Evolutionary conservation across 73 alveolate genomes (phyloP).

Genomic region (Effrenium voratum): DNA sequence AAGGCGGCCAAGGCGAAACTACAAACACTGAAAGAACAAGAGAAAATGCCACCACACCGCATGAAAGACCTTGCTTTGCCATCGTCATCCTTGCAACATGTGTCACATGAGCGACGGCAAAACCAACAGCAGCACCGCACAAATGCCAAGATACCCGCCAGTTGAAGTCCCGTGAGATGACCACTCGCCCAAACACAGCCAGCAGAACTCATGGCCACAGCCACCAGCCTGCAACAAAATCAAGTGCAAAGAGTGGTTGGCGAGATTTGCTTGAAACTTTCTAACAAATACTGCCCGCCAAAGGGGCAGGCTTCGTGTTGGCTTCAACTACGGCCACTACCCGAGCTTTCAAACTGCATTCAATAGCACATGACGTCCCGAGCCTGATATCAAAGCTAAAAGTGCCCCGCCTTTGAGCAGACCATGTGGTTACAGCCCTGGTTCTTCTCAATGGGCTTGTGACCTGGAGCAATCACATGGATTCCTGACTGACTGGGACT

Average conservation of each 20-base stretch:
- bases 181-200: slow-evolving; percentile 99
- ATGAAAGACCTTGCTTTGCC: no score
- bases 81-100: background rate
- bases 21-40: no score
- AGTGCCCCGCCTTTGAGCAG: slow-evolving; percentile 96
- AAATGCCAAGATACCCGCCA: slow-evolving; percentile 94
- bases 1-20: no score
- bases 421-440: slow-evolving; percentile 98
- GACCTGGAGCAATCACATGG: slow-evolving; percentile 95
- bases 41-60: no score
- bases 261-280: background rate
- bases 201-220: slow-evolving; percentile 99
- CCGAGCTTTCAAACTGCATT: no score
- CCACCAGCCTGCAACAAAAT: slow-evolving; percentile 95
- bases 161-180: slow-evolving; percentile 97
- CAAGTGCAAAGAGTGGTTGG: background rate
- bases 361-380: no score
- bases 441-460: slow-evolving; percentile 98
- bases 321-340: no score
- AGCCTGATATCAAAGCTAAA: no score
- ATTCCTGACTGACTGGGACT: no score
- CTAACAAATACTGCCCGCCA: background rate
- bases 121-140: background rate
- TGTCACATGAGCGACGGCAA: background rate
- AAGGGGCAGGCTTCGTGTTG: no score